Conservation (phyloP, 2,329 filamentous ascomycete species). For the Penicillium rolfsii region DNA sequence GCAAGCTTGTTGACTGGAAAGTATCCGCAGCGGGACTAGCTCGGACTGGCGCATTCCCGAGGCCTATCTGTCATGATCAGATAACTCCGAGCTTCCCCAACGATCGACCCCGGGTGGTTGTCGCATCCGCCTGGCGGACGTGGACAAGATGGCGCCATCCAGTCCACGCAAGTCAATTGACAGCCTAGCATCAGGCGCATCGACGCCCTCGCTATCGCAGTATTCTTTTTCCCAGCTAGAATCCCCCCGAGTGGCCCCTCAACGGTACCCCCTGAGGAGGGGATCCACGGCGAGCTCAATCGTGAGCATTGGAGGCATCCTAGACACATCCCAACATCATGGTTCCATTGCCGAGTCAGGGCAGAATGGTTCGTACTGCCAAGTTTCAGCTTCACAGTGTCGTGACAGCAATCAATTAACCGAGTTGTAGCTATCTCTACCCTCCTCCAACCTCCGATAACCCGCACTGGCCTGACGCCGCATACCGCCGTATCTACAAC, state of each 20-base stretch:
- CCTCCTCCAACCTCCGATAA: constrained; percentile 85
- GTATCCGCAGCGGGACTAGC: not conserved
- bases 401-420: constrained; percentile 14
- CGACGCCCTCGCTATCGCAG: constrained; percentile 57
- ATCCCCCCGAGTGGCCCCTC: constrained; percentile 40
- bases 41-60: constrained; percentile 9
- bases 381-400: not conserved
- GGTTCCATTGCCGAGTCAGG: constrained; percentile 72
- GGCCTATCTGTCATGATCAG: constrained; percentile 42
- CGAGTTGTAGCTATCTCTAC: constrained; percentile 77
- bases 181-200: constrained; percentile 61
- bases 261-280: constrained; percentile 57
- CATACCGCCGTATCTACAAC: constrained; percentile 71
- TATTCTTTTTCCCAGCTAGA: constrained; percentile 45
- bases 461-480: constrained; percentile 82
- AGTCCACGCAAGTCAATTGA: constrained; percentile 68
- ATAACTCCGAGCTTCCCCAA: constrained; percentile 35
- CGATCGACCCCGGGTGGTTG: constrained; percentile 37
- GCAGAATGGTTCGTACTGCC: constrained; percentile 68
- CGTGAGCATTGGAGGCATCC: constrained; percentile 79
- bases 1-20: not conserved
- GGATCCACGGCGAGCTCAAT: constrained; percentile 87
- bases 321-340: constrained; percentile 68
- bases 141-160: constrained; percentile 62
- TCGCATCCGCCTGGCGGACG: constrained; percentile 40